Percentiles rank a stretch among this genome's conserved stretches.
Evolutionary conservation across 345 rosid species (phyloP).

Genomic region (Acer negundo): DNA sequence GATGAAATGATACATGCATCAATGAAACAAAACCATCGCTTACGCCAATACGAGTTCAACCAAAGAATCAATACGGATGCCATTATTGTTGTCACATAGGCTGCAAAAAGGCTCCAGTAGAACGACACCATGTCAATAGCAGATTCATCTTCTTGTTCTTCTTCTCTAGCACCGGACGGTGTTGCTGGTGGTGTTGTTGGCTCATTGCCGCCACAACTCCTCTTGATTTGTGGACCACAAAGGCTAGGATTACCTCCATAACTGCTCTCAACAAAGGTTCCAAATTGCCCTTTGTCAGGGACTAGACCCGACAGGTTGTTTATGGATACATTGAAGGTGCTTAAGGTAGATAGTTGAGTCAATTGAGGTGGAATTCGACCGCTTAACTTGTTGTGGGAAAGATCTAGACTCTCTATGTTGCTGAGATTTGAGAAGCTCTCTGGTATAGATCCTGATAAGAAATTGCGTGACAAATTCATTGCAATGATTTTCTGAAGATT

Average conservation of each 20-base stretch:
- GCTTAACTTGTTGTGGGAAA: not conserved
- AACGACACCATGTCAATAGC: conserved; percentile 6
- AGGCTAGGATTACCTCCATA: not conserved
- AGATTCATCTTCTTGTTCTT: not conserved
- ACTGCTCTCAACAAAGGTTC: not conserved
- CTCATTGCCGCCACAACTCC: not conserved
- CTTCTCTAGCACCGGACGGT: not conserved
- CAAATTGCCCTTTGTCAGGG: not conserved
- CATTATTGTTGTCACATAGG: not conserved
- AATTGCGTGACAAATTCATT: not conserved
- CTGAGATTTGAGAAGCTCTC: not conserved
- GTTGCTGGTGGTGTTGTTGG: not conserved
- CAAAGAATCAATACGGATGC: conserved; percentile 10
- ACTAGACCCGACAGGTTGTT: not conserved
- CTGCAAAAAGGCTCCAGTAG: conserved; percentile 25
- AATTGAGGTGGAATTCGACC: not conserved
- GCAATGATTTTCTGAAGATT: not conserved
- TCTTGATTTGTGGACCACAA: not conserved
- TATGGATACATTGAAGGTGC: not conserved
- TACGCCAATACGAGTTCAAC: conserved; percentile 20
- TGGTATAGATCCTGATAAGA: not conserved
- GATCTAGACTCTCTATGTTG: not conserved
- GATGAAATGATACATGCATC: conserved; percentile 7
- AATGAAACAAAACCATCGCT: conserved; percentile 20
- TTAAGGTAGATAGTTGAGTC: not conserved